Base-by-base conservation (phyloP, 139 green algal species). In the Chlamydomonas applanata region DNA sequence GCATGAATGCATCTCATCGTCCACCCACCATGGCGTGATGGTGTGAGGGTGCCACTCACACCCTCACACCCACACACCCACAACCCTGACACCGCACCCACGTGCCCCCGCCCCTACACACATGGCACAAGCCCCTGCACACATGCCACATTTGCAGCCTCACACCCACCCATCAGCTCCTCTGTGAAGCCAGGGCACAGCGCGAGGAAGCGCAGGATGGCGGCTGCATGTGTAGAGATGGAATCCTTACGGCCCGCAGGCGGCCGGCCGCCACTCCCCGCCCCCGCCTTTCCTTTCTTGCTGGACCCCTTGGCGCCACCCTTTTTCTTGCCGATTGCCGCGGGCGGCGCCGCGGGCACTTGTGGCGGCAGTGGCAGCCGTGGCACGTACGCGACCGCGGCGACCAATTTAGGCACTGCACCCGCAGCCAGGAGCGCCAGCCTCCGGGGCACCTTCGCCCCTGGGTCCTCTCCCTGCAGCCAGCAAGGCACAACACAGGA, bases 151-250 rank as follows among this genome's bases (percentile, higher is more conserved):
- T 72, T 20, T 19, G 24, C 29, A 11, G 63, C 20, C 32, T 52
- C 40, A 54, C 63, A 63, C 82, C n/a, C 63, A 87, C 82, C 65
- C 69, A 83, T 63, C 2, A 84, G 66, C 27, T 82, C 64, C 16
- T 81, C 64, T n/a, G 69, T 72, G 56, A 85, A 85, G 1, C 67
- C 72, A 27, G 84, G 84, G 35, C 75, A 75, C 36, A 85, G 66
- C 5, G 81, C 76, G 59, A 89, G 65, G 76, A 84, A 89, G 29
- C 84, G 76, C 56, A 89, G 63, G 74, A 79, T 84, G 24, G 84
- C 84, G 4, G 84, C 54, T 14, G 79, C 84, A 5, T 72, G 68
- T 4, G 80, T 81, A 44, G 72, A 79, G 44, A 73, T 78, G 29
- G 72, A 74, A 59, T 82, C 69, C 33, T 77, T 72, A 16, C 64